Base-by-base conservation (phyloP, 108 stramenopile genomes). In the Nitzschia inconspicua region DNA sequence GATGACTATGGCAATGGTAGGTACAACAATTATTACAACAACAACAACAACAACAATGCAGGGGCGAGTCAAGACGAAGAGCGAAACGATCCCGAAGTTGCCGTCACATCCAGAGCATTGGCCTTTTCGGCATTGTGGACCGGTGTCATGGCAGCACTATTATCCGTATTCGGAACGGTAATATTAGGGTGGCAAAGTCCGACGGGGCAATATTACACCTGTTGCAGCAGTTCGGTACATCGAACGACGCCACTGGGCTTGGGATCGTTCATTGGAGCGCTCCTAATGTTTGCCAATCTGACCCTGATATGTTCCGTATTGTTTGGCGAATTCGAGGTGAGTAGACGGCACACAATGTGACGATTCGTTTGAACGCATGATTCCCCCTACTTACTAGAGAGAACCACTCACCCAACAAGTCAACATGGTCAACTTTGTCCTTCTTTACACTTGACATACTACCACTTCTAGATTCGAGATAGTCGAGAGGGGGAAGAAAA, bases 261-360 rank as follows among this genome's bases (percentile, higher is more conserved):
- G 27, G 92, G 92, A 16, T 75, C 85, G 5, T 93, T 93, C 58
- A 86, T 87, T 46, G 92, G 92, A 7, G 75, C 83, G 18, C 57
- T 89, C 1, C 48, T 93, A 14, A 89, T 93, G 88, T 85, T 89
- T 70, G 83, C 86, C 13, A 93, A 93, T 70, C 47, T 89, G 26
- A 86, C 87, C 19, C 72, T 93, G 68, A 77, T 82, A 22, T 82
- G 77, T 54, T 63, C 86, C 5, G 75, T 83, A 13, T 53, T 87
- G 13, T 93, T 93, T 78, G 92, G 88, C 52, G 92, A 89, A 60
- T 93, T 93, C 56, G 73, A 93, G 82, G 91, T 89, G 50, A 68
- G 86, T 48, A 4, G 1, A 35, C 7, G n/a, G n/a, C n/a, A n/a
- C 37, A 11, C 11, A 10, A 11, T 39, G 11, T 39, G 14, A 11